Evolutionary conservation across 495 filamentous ascomycete species (phyloP), one percentile per base, ranked within the genome.

Genomic region (Penicillium pulvis): DNA sequence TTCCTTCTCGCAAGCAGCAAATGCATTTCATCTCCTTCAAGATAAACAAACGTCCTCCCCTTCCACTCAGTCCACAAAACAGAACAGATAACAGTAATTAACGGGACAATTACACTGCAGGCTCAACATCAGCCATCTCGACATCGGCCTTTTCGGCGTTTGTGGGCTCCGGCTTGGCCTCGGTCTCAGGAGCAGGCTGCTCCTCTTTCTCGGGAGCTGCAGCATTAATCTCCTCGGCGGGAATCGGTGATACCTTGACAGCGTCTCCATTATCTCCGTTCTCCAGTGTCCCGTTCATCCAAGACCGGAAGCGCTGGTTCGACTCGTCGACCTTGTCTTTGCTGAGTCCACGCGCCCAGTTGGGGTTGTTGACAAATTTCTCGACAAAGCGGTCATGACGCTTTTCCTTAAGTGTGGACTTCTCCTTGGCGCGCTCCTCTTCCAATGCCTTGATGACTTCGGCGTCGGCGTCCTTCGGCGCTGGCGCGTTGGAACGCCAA

Each of bases 261-360:
- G 39, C 39, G 17, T 41, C 36, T 6, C 6, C 12, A 4, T 23
- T 14, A 46, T 20, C 23, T 46, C 31, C 60, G 2, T 71, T 64
- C 14, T 58, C 60, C 2, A 72, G 66, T 2, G 68, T 55, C 1
- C 74, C 76, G 50, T 73, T 69, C 50, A 80, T 53, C 75, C 74
- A 79, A 6, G 71, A 72, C 7, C 75, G 76, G 72, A 85, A 91
- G 4, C 80, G 80, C 59, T 84, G 78, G 58, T 90, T 91, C 19
- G 77, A 79, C 59, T 82, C 82, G 56, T 91, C 85, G 41, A 92
- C 89, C 51, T 90, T 81, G 49, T 89, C 88, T 55, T 85, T 85
- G 70, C 81, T 85, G 45, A 88, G 68, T 11, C 81, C 85, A 60
- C 86, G 86, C 76, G 92, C 91, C 87, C 90, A 93, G 28, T 71